Evolutionary conservation across 202 grass and related monocot species (phyloP).

Genomic region (Schoenoplectus triqueter): DNA sequence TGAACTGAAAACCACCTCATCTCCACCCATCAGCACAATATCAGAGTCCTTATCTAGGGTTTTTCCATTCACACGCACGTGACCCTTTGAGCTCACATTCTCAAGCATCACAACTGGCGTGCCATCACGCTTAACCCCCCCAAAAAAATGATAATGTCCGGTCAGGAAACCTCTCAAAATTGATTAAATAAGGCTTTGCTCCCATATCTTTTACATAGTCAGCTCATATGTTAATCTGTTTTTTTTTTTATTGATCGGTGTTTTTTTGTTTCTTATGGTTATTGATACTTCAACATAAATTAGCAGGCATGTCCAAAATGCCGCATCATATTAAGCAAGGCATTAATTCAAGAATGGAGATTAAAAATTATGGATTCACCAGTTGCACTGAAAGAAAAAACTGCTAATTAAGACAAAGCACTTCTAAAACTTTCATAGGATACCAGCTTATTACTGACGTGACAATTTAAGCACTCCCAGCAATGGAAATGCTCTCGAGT

Average conservation of each 20-base stretch:
- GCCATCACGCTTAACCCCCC: slow-evolving; percentile 35
- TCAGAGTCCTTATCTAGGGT: slow-evolving; percentile 70
- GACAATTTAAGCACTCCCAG: too few relatives aligned
- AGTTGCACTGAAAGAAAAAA: too few relatives aligned
- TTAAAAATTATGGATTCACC: too few relatives aligned
- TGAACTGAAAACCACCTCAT: slow-evolving; percentile 86
- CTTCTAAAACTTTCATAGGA: too few relatives aligned
- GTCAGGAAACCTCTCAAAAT: slow-evolving; percentile 16
- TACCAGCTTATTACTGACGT: too few relatives aligned
- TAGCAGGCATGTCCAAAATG: too few relatives aligned
- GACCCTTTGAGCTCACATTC: slow-evolving; percentile 62
- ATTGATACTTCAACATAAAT: neutral
- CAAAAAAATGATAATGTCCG: slow-evolving; percentile 9
- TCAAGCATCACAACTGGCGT: slow-evolving; percentile 62
- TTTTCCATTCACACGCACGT: slow-evolving; percentile 89
- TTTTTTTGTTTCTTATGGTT: neutral
- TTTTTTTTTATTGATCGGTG: neutral
- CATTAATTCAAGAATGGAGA: too few relatives aligned
- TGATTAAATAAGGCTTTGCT: neutral
- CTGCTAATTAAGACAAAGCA: too few relatives aligned
- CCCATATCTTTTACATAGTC: neutral
- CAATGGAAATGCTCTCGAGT: neutral
- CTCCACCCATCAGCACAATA: slow-evolving; percentile 70
- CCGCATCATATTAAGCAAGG: too few relatives aligned
- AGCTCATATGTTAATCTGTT: slow-evolving; percentile 1